These are phyloP conservation scores for Glycine soja DNA, from an alignment of 306 rosid genomes.

Conservation along the genomic window DNA sequence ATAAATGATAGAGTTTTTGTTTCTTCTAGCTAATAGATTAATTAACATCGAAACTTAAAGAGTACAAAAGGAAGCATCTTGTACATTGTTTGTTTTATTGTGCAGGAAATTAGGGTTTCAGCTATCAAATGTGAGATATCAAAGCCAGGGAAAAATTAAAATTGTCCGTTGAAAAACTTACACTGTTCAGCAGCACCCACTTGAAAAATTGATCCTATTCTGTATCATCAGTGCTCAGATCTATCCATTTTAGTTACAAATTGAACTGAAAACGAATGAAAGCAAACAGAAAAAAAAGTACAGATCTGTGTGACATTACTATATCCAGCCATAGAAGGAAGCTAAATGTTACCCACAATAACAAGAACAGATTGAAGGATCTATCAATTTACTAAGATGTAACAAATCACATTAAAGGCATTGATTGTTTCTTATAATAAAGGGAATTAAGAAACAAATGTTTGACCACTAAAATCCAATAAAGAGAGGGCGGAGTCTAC, in stretches of 20 bases:
- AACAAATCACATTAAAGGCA: neutral
- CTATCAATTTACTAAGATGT: neutral
- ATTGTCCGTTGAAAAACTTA: neutral
- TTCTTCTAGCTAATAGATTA: neutral
- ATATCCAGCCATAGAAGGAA: neutral
- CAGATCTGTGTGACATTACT: constrained; percentile 15
- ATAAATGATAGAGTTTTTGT: neutral
- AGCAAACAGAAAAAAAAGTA: constrained; percentile 22
- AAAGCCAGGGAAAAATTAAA: constrained; percentile 8
- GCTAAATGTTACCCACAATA: neutral
- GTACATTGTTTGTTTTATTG: neutral
- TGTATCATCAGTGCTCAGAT: neutral
- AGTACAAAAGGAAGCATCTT: constrained; percentile 28
- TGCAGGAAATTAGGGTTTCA: constrained; percentile 45
- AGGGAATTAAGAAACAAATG: constrained; percentile 7
- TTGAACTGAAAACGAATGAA: neutral
- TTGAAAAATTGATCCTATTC: neutral
- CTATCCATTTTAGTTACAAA: neutral
- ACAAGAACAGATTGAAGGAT: constrained; percentile 13
- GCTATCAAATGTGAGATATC: constrained; percentile 10
- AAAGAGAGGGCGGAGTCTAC: constrained; percentile 20
- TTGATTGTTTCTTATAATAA: neutral
- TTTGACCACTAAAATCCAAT: neutral
- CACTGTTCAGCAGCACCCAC: constrained; percentile 14
- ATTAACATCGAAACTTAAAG: neutral